phyloP scores from a whole-genome alignment of 2,329 filamentous ascomycete species.

The Thielaviopsis populi region DNA sequence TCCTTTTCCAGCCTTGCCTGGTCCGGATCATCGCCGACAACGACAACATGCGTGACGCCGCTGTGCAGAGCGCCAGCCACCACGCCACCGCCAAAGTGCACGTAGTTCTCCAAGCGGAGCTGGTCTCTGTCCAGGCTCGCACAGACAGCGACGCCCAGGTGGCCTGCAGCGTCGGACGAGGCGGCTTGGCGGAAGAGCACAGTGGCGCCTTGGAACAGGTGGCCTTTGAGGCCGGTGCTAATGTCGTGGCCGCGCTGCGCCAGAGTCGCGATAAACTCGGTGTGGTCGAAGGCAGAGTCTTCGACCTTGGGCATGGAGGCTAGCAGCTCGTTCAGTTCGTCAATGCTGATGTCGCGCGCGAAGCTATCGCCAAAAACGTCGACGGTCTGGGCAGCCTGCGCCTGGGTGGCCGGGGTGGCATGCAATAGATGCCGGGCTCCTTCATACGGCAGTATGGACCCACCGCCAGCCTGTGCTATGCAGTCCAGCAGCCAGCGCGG shows the following conservation, averaged over 20 bases:
- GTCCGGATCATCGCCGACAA: slow-evolving; percentile 30
- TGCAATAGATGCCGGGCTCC: slow-evolving; percentile 53
- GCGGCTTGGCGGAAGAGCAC: slow-evolving; percentile 28
- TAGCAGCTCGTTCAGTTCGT: slow-evolving; percentile 45
- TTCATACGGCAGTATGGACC: slow-evolving; percentile 48
- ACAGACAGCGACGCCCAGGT: slow-evolving; percentile 20
- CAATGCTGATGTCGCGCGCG: slow-evolving; percentile 46
- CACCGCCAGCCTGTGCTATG: slow-evolving; percentile 41
- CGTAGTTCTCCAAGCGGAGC: slow-evolving; percentile 34
- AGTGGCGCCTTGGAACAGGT: slow-evolving; percentile 36
- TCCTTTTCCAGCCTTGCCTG: slow-evolving; percentile 26
- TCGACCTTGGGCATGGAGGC: slow-evolving; percentile 36
- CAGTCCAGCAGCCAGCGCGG: slow-evolving; percentile 78
- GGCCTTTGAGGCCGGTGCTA: slow-evolving; percentile 30
- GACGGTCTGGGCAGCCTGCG: slow-evolving; percentile 38
- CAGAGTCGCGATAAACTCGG: slow-evolving; percentile 37
- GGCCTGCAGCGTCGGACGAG: slow-evolving; percentile 3
- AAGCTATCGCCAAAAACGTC: slow-evolving; percentile 79
- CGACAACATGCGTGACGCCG: slow-evolving; percentile 57
- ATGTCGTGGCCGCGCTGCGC: slow-evolving; percentile 40
- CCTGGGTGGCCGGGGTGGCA: slow-evolving; percentile 38
- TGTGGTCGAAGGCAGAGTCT: slow-evolving; percentile 28
- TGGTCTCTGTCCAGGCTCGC: slow-evolving; percentile 24
- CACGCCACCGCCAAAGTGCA: slow-evolving; percentile 54
- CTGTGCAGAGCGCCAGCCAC: slow-evolving; percentile 38